Evolutionary conservation across 1,284 basidiomycete species (phyloP), one percentile per base, ranked within the genome.

Genomic region (Marasmius tenuissimus): DNA sequence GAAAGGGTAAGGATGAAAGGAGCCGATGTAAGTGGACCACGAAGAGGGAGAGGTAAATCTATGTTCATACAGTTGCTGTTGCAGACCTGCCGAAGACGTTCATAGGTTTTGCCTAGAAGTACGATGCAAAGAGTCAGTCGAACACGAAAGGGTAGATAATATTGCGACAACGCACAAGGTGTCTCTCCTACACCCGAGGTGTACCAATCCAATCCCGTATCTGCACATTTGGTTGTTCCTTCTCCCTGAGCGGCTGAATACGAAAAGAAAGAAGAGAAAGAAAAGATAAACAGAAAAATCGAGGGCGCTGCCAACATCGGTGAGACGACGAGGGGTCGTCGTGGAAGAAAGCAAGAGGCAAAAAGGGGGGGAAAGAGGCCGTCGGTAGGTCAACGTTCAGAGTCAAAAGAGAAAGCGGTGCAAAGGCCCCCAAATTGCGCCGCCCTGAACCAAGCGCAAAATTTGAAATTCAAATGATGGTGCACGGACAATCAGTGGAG

Each of bases 71-170:
- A 73, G 5, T 61, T 27, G 12, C 58, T 34, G 51, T 71, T 70
- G 63, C 72, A 74, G 60, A 72, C 71, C 58, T 68, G 69, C 42
- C 72, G 71, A 16, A 74, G 58, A 18, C 67, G 64, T 50, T 72
- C 69, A 61, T 74, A 74, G 0, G 72, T 73, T 58, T 58, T 55
- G 60, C 71, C 72, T 73, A 27, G 27, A 27, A 27, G 27, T 27
- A 4, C 4, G 27, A 27, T 2, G 27, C 27, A 40, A 58, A 54
- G 10, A 3, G 20, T 35, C 22, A 5, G 10, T 18, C 22, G 27
- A 12, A 35, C 12, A 33, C 18, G 37, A 39, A 5, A 33, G 14
- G 20, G 42, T n/a, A n/a, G 18, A 37, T 10, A 49, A 16, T 22
- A 47, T 22, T 35, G 9, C 11, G 8, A 18, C 3, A 9, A 59